phyloP scores from a whole-genome alignment of 176 grass and related monocot genomes.

The Puya raimondii region DNA sequence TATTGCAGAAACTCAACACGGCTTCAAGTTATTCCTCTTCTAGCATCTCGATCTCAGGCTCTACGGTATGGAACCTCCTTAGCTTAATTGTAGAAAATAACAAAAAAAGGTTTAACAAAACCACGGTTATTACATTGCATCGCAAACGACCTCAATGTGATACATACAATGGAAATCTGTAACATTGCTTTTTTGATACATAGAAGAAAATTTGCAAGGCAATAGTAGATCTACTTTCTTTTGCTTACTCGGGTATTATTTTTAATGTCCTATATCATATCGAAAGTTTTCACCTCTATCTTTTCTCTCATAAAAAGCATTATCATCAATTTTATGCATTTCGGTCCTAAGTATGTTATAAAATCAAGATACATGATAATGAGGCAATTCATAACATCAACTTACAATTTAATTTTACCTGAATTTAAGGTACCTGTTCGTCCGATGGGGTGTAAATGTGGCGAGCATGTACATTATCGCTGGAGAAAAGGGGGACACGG shows the following conservation, averaged over 20 bases:
- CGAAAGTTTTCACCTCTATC: not conserved
- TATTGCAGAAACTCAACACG: slow-evolving; percentile 59
- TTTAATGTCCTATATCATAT: not conserved
- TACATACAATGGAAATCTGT: too few species aligned
- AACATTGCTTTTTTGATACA: too few species aligned
- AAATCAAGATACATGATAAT: not conserved
- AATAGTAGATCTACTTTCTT: too few species aligned
- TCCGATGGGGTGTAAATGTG: slow-evolving; percentile 79
- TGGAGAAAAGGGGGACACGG: slow-evolving; percentile 85
- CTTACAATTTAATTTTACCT: not conserved
- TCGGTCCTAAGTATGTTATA: not conserved
- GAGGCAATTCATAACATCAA: not conserved
- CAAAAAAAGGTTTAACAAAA: not conserved
- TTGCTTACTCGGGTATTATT: too few species aligned
- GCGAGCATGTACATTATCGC: slow-evolving; percentile 65
- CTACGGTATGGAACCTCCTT: slow-evolving; percentile 38
- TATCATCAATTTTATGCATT: not conserved
- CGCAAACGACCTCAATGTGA: too few species aligned
- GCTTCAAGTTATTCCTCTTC: slow-evolving; percentile 68
- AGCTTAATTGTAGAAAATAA: not conserved
- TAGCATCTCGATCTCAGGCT: slow-evolving; percentile 76
- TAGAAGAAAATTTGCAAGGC: too few species aligned
- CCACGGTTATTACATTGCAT: not conserved
- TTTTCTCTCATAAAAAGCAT: not conserved
- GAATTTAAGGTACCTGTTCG: slow-evolving; percentile 66